Percentiles rank a stretch among this genome's conserved stretches.
phyloP scores from a whole-genome alignment of 73 alveolate genomes.

The Stentor coeruleus region DNA sequence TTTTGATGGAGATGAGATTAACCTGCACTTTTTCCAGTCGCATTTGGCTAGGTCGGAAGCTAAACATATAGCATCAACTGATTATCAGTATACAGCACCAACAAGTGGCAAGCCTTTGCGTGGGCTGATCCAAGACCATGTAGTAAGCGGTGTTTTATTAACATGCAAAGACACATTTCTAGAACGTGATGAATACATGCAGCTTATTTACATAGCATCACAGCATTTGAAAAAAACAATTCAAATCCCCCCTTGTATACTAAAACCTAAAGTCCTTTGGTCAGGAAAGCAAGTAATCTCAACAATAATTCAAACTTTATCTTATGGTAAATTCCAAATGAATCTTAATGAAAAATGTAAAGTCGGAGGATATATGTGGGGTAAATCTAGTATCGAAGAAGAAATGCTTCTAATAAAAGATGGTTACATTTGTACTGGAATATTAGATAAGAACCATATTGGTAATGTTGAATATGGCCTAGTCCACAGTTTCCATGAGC shows the following conservation, averaged over 20 bases:
- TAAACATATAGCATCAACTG: slow-evolving; percentile 77
- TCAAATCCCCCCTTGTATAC: slow-evolving; percentile 81
- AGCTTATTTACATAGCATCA: slow-evolving; percentile 86
- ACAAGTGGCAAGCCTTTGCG: slow-evolving; percentile 99
- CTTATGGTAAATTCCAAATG: slow-evolving; percentile 60
- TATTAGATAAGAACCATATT: slow-evolving; percentile 88
- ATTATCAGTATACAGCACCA: slow-evolving; percentile 92
- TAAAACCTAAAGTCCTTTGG: slow-evolving; percentile 89
- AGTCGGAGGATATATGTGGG: slow-evolving; percentile 78
- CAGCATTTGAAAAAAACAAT: slow-evolving; percentile 63
- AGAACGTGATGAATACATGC: slow-evolving; percentile 79
- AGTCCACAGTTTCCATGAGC: slow-evolving; percentile 94
- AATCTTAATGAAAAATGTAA: slow-evolving; percentile 81
- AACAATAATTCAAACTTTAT: slow-evolving; percentile 70
- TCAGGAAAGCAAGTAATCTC: slow-evolving; percentile 93
- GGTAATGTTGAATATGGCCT: slow-evolving; percentile 96
- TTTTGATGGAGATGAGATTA: slow-evolving; percentile 99
- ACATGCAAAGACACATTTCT: slow-evolving; percentile 93
- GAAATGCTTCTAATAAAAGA: slow-evolving; percentile 30
- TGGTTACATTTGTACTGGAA: slow-evolving; percentile 55
- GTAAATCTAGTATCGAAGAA: slow-evolving; percentile 66
- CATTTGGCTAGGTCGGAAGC: slow-evolving; percentile 89
- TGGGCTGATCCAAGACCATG: slow-evolving; percentile 97
- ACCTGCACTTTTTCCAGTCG: slow-evolving; percentile 95
- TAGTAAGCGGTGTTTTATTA: slow-evolving; percentile 90